A percentile compares a stretch with the other conserved stretches of the same genome.
These are phyloP conservation scores for Huntiella decipiens DNA, from an alignment of 2,329 filamentous ascomycete genomes.

Conservation along the genomic window DNA sequence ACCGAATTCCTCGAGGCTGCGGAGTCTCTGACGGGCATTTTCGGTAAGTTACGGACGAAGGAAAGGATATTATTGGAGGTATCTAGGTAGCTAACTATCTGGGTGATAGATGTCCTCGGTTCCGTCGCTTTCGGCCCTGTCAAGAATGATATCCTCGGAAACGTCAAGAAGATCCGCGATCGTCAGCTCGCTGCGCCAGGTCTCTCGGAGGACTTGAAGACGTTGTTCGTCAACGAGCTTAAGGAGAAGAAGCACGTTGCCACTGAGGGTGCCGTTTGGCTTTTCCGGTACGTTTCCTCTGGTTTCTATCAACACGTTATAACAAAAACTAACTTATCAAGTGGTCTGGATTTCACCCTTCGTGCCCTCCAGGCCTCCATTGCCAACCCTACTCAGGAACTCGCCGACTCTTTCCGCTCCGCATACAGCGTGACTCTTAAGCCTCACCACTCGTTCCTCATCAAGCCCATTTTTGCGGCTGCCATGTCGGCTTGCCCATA, in stretches of 20 bases:
- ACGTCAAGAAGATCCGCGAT: slow-evolving; percentile 89
- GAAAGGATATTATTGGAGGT: slow-evolving; percentile 1
- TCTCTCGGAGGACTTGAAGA: slow-evolving; percentile 70
- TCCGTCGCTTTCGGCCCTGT: slow-evolving; percentile 70
- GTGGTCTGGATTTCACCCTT: slow-evolving; percentile 84
- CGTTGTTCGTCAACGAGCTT: slow-evolving; percentile 69
- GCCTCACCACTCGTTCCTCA: slow-evolving; percentile 70
- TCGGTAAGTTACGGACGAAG: slow-evolving; percentile 35
- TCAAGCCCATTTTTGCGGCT: slow-evolving; percentile 82
- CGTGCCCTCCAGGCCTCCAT: slow-evolving; percentile 66
- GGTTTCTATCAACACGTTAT: not conserved
- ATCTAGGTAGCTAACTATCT: not conserved
- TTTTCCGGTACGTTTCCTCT: slow-evolving; percentile 48
- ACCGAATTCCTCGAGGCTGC: slow-evolving; percentile 79
- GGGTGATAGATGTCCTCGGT: slow-evolving; percentile 36
- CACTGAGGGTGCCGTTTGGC: slow-evolving; percentile 79
- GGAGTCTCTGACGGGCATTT: slow-evolving; percentile 70
- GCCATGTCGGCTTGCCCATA: slow-evolving; percentile 90
- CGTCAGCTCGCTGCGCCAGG: slow-evolving; percentile 59
- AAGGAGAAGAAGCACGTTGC: slow-evolving; percentile 77
- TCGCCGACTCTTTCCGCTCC: slow-evolving; percentile 66
- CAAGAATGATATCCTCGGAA: slow-evolving; percentile 78
- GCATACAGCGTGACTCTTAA: slow-evolving; percentile 80
- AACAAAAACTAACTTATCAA: slow-evolving; percentile 20
- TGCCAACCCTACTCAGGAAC: slow-evolving; percentile 48